Base-by-base conservation (phyloP, 1,284 basidiomycete species). In the Trichosporon sp. region DNA sequence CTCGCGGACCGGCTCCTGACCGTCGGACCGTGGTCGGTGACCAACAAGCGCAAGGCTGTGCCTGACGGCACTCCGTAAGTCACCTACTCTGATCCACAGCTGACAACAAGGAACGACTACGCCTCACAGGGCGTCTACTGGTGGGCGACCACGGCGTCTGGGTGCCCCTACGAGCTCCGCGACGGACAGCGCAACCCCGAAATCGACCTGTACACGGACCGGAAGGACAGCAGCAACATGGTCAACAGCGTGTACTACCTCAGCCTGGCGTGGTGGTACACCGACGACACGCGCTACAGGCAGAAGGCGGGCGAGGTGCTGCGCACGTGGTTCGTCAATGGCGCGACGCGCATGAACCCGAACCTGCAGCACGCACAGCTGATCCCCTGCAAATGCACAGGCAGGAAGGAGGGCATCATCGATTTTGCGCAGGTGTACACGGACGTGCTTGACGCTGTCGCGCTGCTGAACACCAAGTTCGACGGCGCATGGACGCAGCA, bases 381-480 rank as follows among this genome's bases (percentile, higher is more conserved):
- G 21, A 51, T 72, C 19, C 71, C 71, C 3, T 72, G 71, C 68
- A 46, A 48, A 35, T 59, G 65, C 63, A 65, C 64, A 31, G 71
- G 71, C 2, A 63, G 71, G 21, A 51, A 66, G 4, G 67, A 66
- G 16, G 71, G 71, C 66, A 70, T 72, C 40, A 72, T 72, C 71
- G 71, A 72, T 66, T 70, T 72, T 40, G 46, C 71, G 7, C 71
- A 72, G 71, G 66, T 70, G 63, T 70, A 70, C 68, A 72, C 68
- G 5, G 66, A 66, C 32, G 71, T 69, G 16, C 38, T 69, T 2
- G 71, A 72, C 19, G 71, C 68, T 8, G 71, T 69, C 8, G 68
- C 48, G 2, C n/a, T 72, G 8, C 68, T 72, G 66, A 46, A 19
- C 21, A 69, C 68, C 4, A 37, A 19, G 7, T 16, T 21, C 2